phyloP scores from a whole-genome alignment of 306 rosid genomes.

The Malus domestica region DNA sequence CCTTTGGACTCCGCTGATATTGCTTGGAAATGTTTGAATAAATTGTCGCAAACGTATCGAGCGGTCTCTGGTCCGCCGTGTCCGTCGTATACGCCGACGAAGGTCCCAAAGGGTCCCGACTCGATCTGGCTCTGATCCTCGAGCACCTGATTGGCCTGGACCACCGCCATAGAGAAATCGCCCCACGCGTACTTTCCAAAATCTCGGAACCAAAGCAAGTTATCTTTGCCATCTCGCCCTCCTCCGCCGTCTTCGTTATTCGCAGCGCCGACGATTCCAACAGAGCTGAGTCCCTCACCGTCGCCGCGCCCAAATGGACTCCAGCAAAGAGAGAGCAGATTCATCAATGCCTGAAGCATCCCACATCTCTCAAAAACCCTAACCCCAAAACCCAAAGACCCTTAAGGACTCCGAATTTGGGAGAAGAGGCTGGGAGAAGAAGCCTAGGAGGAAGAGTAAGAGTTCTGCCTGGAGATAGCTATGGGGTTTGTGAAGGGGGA shows the following conservation, averaged over 20 bases:
- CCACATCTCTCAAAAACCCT: constrained; percentile 88
- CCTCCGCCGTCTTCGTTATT: constrained; percentile 24
- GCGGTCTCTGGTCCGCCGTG: constrained; percentile 83
- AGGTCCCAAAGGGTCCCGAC: constrained; percentile 78
- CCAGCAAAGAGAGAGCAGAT: constrained; percentile 75
- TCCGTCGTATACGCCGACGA: constrained; percentile 84
- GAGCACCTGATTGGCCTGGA: constrained; percentile 81
- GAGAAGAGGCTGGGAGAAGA: background rate
- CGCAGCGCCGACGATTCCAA: constrained; percentile 34
- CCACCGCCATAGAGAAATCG: constrained; percentile 80
- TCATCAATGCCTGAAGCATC: constrained; percentile 85
- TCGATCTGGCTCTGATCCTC: constrained; percentile 88
- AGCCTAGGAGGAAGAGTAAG: background rate
- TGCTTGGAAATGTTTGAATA: constrained; percentile 64
- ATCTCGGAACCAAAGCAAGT: constrained; percentile 68
- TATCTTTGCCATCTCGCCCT: constrained; percentile 48
- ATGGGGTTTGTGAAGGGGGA: too few relatives aligned
- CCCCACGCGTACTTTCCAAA: constrained; percentile 60
- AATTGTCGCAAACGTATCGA: constrained; percentile 71
- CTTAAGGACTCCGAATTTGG: constrained; percentile 17
- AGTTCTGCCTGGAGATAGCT: too few relatives aligned
- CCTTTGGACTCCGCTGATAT: constrained; percentile 46
- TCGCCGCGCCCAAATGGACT: constrained; percentile 56
- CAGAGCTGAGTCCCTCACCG: constrained; percentile 27
- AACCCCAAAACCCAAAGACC: constrained; percentile 38